Conservation (phyloP, 2,329 filamentous ascomycete species). For the Colletotrichum aenigma region DNA sequence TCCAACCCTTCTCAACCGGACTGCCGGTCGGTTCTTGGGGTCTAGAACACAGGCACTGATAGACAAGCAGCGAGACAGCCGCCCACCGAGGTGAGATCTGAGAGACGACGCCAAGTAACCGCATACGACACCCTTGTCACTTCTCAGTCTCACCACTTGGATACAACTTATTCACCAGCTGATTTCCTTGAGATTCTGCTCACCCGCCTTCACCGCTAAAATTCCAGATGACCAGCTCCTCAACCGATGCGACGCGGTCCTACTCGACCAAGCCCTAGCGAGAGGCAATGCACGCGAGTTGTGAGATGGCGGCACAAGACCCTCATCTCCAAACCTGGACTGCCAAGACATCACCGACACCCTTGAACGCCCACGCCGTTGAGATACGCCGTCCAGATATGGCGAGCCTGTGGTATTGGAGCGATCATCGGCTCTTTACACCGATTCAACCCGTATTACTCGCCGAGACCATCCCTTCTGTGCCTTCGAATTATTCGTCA, state of each 20-base stretch:
- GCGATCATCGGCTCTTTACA: background rate
- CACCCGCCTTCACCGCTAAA: constrained; percentile 6
- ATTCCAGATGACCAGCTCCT: background rate
- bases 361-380: background rate
- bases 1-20: background rate
- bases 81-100: background rate
- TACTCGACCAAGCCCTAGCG: background rate
- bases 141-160: constrained; percentile 13
- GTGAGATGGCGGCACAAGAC: constrained; percentile 14
- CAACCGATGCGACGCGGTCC: background rate
- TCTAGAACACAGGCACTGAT: background rate
- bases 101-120: background rate
- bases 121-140: background rate
- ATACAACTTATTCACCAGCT: background rate
- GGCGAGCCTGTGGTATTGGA: background rate
- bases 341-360: background rate
- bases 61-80: background rate
- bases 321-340: constrained; percentile 8
- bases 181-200: background rate
- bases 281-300: constrained; percentile 9
- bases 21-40: background rate
- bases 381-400: background rate
- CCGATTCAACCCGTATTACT: constrained; percentile 1
- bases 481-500: background rate
- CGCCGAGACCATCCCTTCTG: background rate